Evolutionary conservation across 495 filamentous ascomycete species (phyloP).

Genomic region (Trichoderma reesei): DNA sequence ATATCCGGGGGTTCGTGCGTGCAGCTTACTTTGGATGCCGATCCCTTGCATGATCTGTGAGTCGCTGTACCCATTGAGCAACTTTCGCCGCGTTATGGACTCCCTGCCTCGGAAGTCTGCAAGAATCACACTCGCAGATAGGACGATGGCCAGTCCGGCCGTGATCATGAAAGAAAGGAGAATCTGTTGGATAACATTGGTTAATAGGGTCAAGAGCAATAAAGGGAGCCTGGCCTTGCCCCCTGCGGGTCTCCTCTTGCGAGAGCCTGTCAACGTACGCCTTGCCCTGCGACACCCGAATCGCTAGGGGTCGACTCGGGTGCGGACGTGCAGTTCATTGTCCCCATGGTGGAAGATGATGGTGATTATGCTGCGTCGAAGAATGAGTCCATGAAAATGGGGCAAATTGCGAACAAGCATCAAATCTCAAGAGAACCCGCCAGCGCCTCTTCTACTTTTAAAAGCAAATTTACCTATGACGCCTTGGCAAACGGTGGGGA

Average conservation of each 20-base stretch:
- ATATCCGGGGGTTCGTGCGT: slow-evolving; percentile 4
- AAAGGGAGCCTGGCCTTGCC: background rate
- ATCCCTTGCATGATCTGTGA: slow-evolving; percentile 53
- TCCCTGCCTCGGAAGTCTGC: slow-evolving; percentile 31
- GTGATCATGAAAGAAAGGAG: slow-evolving; percentile 53
- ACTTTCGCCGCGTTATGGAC: slow-evolving; percentile 40
- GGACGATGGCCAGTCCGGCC: slow-evolving; percentile 33
- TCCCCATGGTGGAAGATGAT: background rate
- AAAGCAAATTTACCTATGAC: background rate
- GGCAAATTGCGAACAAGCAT: background rate
- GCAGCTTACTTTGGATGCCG: slow-evolving; percentile 36
- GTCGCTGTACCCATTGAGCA: slow-evolving; percentile 48
- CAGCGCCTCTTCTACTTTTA: background rate
- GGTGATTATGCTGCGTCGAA: background rate
- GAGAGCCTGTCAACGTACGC: slow-evolving; percentile 30
- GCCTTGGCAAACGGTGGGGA: background rate
- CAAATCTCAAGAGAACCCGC: background rate
- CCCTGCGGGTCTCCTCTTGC: background rate
- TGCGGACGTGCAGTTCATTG: slow-evolving; percentile 29
- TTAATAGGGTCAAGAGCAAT: slow-evolving; percentile 7
- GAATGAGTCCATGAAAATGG: background rate
- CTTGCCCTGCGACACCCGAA: slow-evolving; percentile 47
- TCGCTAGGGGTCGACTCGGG: slow-evolving; percentile 38
- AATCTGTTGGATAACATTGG: slow-evolving; percentile 24
- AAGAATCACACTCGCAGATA: slow-evolving; percentile 40